Base-by-base conservation (phyloP, 2,329 filamentous ascomycete species). In the Cryphonectria naterciae region DNA sequence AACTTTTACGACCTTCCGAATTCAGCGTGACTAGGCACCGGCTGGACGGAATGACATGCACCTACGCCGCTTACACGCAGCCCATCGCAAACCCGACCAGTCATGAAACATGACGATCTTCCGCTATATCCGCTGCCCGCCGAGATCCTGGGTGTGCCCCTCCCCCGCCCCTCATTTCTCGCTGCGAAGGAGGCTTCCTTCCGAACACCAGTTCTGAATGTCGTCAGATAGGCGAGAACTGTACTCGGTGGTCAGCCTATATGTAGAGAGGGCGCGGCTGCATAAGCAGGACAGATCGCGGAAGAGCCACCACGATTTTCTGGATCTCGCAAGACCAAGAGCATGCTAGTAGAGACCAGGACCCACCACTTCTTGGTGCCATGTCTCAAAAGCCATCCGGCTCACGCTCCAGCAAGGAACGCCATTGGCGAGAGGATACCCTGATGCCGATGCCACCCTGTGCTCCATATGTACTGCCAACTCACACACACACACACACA, bases 1-100 rank as follows among this genome's bases (percentile, higher is more conserved):
- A 72, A 43, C 37, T 52, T 67, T 52, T 54, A 70, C 63, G 70
- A 70, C 70, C 70, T 72, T 52, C 68, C 62, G 22, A 5, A 70
- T 70, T 28, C 60, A 68, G 68, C 41, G 41, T n/a, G 19, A 65
- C 66, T 68, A 60, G 68, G 49, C 63, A 70, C 70, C 63, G 68
- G 68, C 61, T 58, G 64, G 56, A 28, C 10, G 28, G 28, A 25
- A 58, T 39, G 37, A 19, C 28, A 58, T 39, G 54, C 35, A 67
- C 49, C 19, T 58, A 19, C 52, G 49, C 49, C 65, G 52, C 52
- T 28, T 58, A 35, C 35, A 28, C 49, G 39, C 35, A 58, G 64
- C 54, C 25, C 54, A 58, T 32, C 54, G 35, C 28, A 69, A 71
- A 58, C 67, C 63, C 67, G 66, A 22, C 67, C 63, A 71, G 46